These are phyloP conservation scores for Leucoagaricus sp. DNA, from an alignment of 1,284 basidiomycete species.

Conservation along the genomic window DNA sequence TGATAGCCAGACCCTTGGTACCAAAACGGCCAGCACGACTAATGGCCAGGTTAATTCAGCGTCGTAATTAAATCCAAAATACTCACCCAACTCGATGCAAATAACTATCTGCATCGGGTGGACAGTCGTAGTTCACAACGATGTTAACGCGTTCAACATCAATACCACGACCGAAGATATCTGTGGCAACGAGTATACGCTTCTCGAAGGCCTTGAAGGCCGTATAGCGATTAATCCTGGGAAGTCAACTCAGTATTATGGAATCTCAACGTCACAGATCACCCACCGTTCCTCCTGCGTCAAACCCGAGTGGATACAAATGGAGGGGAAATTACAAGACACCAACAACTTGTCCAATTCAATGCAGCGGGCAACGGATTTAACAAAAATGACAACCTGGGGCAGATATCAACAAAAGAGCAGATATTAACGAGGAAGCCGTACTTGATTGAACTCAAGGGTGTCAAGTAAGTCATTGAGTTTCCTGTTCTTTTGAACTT, in stretches of 20 bases:
- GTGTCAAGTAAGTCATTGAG: slow-evolving; percentile 96
- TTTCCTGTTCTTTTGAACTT: slow-evolving; percentile 96
- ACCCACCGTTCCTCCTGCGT: slow-evolving; percentile 93
- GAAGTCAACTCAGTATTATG: background rate
- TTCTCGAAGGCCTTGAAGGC: slow-evolving; percentile 99
- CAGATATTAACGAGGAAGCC: slow-evolving; percentile 18
- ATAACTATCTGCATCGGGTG: slow-evolving; percentile 96
- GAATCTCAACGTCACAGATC: slow-evolving; percentile 15
- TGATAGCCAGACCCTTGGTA: slow-evolving; percentile 99
- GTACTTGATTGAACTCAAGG: slow-evolving; percentile 99
- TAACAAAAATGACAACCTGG: slow-evolving; percentile 99
- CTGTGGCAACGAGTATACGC: slow-evolving; percentile 96
- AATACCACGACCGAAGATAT: slow-evolving; percentile 97
- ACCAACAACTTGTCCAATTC: slow-evolving; percentile 96
- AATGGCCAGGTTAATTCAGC: slow-evolving; percentile 13
- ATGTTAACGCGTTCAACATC: slow-evolving; percentile 98
- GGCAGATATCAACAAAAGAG: background rate
- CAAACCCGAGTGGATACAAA: slow-evolving; percentile 95
- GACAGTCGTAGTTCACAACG: slow-evolving; percentile 95
- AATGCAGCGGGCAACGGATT: slow-evolving; percentile 95
- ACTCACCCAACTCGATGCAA: slow-evolving; percentile 94
- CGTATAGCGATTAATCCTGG: slow-evolving; percentile 93
- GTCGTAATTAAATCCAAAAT: background rate
- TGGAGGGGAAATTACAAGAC: slow-evolving; percentile 98
- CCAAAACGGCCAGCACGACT: slow-evolving; percentile 99